A percentile compares a stretch with the other conserved stretches of the same genome.
Conservation (phyloP, 257 asterid species). For the Petrea volubilis region DNA sequence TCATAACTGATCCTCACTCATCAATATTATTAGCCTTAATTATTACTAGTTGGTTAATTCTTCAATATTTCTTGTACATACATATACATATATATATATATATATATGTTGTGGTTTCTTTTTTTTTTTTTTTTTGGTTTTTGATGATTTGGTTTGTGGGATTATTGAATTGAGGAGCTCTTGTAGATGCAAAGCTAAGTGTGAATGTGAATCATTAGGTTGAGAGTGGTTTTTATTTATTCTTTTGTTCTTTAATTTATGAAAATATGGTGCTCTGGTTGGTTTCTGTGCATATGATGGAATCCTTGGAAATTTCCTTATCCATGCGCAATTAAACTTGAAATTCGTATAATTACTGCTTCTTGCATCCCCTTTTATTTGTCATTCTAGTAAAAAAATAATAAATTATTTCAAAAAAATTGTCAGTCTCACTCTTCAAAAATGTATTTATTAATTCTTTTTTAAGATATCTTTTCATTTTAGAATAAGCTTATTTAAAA, state of each 20-base stretch:
- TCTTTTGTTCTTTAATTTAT: conserved; percentile 1
- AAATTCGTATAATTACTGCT: background rate
- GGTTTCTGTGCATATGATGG: background rate
- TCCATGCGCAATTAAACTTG: background rate
- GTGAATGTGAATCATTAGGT: background rate
- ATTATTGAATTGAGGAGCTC: background rate
- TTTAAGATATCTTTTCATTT: too few species aligned
- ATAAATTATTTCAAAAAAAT: too few species aligned
- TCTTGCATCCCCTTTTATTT: background rate
- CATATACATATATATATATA: too few species aligned
- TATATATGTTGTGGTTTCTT: too few species aligned
- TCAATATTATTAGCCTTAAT: too few species aligned
- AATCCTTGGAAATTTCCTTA: background rate
- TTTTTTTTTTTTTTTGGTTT: background rate
- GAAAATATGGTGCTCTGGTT: background rate
- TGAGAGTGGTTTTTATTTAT: background rate
- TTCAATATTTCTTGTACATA: background rate
- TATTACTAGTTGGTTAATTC: background rate
- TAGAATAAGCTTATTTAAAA: too few species aligned
- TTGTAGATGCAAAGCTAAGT: background rate
- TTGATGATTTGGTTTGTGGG: background rate
- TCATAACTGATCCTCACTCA: too few species aligned
- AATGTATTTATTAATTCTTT: too few species aligned
- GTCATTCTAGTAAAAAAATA: too few species aligned
- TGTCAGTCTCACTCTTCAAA: too few species aligned